Evolutionary conservation across 345 rosid genomes (phyloP), one percentile per base, ranked within the genome.

Genomic region (Eucalyptus albens): DNA sequence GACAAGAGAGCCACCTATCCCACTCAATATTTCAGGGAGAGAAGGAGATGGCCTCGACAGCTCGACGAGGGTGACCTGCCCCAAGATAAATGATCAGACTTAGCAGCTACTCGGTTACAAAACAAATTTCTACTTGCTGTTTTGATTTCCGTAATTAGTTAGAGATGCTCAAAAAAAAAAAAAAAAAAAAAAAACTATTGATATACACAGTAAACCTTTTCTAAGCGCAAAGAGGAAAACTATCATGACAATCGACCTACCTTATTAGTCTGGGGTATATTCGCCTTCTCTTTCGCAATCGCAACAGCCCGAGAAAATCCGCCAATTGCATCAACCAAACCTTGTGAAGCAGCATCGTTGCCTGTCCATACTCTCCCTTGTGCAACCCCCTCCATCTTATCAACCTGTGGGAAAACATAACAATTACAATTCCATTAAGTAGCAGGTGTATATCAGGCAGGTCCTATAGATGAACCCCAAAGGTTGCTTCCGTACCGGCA

Each of bases 321-420:
- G 14, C 99, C 98, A 13, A 96, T 92, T 86, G 97, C 98, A 95
- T 97, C 99, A 16, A 97, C 96, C 62, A 97, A 90, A 92, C 99
- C 98, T 86, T 89, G 94, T 47, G 97, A 95, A 92, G 94, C 95
- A 50, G 98, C 99, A 93, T 96, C 98, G 67, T 93, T 94, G 89
- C 99, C 99, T 26, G 98, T 95, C 99, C 99, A 97, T 86, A 97
- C 99, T 95, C 99, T 95, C 44, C 99, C 99, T 92, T 97, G 99
- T 90, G 99, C 99, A 90, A 96, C 94, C 92, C 94, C 96, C 93
- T 97, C 99, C 99, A 97, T 97, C 93, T 94, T 91, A 62, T 97
- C 96, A 65, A 95, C 96, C 99, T 97, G 92, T 40, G 59, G 87
- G 88, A 88, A 40, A 90, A 87, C 17, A 82, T 55, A 45, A 40